Evolutionary conservation across 768 basidiomycete species (phyloP).

Genomic region (Cyclocybe aegerita): DNA sequence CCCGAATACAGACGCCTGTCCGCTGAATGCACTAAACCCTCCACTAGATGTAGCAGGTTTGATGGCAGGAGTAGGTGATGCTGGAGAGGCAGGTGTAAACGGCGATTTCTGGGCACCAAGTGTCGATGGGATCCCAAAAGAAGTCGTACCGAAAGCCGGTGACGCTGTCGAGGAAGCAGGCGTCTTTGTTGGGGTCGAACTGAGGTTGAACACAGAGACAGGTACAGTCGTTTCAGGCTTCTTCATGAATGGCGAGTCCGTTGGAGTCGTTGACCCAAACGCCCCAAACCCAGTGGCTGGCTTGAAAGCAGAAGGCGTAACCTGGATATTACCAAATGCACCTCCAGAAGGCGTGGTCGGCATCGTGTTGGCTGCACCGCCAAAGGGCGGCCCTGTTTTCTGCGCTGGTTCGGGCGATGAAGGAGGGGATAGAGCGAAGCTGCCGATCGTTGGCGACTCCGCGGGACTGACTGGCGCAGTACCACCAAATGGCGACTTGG

Average conservation of each 20-base stretch:
- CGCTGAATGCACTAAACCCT: conserved; percentile 55
- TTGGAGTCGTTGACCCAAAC: conserved; percentile 39
- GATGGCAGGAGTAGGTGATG: conserved; percentile 15
- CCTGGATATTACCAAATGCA: conserved; percentile 31
- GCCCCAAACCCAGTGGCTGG: conserved; percentile 47
- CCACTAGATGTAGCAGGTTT: conserved; percentile 18
- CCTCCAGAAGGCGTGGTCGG: conserved; percentile 14
- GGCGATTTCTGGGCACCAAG: too few species aligned
- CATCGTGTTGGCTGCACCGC: conserved; percentile 3
- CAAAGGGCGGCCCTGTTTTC: conserved; percentile 2
- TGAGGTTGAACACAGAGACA: conserved; percentile 36
- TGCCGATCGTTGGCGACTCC: conserved; percentile 2
- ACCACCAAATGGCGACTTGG: background rate
- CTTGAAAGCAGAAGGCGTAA: conserved; percentile 29
- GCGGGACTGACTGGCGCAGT: conserved; percentile 5
- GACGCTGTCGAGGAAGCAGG: conserved; percentile 18
- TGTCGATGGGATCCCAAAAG: too few species aligned
- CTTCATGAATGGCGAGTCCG: conserved; percentile 57
- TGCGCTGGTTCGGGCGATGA: conserved; percentile 24
- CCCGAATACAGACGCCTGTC: conserved; percentile 39
- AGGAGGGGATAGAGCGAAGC: conserved; percentile 18
- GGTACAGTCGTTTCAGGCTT: conserved; percentile 30
- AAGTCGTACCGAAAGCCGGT: background rate
- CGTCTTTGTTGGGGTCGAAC: conserved; percentile 20
- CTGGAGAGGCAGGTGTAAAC: conserved; percentile 9